Base-by-base conservation (phyloP, 176 grass and related monocot genomes). In the Musa beccarii region DNA sequence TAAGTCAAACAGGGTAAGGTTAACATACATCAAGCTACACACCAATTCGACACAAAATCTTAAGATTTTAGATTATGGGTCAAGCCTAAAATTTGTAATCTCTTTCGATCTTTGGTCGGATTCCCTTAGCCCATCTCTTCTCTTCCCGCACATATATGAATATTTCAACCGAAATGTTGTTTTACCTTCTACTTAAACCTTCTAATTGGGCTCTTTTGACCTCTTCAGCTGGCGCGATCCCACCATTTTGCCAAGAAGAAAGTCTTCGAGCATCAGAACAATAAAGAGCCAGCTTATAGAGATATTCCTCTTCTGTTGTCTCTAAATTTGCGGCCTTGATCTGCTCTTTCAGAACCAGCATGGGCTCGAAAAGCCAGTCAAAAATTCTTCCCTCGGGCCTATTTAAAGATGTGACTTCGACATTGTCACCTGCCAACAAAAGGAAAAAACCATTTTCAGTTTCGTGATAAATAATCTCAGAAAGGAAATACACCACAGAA, bases 291-390 rank as follows among this genome's bases (percentile, higher is more conserved):
- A 69, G 53, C 53, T 79, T 79, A 17, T 56, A 57, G 54, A 79
- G 66, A 54, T 79, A 70, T 16, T 53, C 65, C 52, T 79, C 65
- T 69, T 79, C 77, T 57, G 10, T 34, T 69, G 66, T 52, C 22
- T 70, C 19, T 21, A 79, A 66, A 17, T 79, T 54, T 70, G 52
- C 15, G 17, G 52, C 53, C 22, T 25, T 70, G 22, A 79, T 69
- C 53, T 79, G 77, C 53, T 79, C 66, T 79, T 79, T 79, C 20
- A 79, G 14, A 49, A 69, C 4, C 57, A 69, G 77, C 77, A 79
- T 79, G 26, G 77, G 77, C 64, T 79, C 77, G 57, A 79, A 79
- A 79, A 79, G 17, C 77, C 77, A 79, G 65, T 79, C 77, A 57
- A 79, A 79, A 79, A 79, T 43, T 57, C 23, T 79, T 59, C 77